These are phyloP conservation scores for Lactarius vividus DNA, from an alignment of 768 basidiomycete genomes.

Conservation along the genomic window DNA sequence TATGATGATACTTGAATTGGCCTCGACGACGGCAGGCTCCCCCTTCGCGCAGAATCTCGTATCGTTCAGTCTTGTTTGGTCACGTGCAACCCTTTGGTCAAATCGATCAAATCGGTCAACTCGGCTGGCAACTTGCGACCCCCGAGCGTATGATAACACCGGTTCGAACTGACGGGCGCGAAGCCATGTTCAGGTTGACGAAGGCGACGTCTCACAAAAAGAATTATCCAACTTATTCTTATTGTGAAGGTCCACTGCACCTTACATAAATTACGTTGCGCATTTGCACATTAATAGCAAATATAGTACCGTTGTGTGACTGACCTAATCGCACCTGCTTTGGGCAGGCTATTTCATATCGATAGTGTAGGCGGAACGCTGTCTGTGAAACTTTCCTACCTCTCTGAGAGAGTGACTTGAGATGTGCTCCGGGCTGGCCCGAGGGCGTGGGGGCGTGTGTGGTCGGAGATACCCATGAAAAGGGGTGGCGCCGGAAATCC, in stretches of 20 bases:
- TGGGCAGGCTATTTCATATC: background rate
- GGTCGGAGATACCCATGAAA: background rate
- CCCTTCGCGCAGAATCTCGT: no score
- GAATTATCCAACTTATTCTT: conserved; percentile 51
- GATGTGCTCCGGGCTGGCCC: background rate
- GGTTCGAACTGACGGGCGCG: conserved; percentile 56
- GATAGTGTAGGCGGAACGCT: background rate
- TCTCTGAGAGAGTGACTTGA: background rate
- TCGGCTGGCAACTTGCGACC: conserved; percentile 70
- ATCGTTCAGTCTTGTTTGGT: no score
- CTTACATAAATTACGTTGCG: background rate
- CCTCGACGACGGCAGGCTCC: no score
- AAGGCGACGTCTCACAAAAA: conserved; percentile 63
- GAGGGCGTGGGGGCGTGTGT: background rate
- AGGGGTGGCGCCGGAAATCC: background rate
- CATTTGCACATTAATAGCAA: background rate
- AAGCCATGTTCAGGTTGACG: conserved; percentile 70
- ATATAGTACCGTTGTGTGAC: background rate
- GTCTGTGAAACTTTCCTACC: background rate
- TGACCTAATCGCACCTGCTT: background rate
- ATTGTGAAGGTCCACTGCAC: background rate
- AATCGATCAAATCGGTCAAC: no score
- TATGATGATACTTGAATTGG: no score
- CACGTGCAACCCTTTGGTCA: no score
- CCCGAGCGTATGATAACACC: conserved; percentile 90